phyloP scores from a whole-genome alignment of 305 asterid species.

The Lippia alba region DNA sequence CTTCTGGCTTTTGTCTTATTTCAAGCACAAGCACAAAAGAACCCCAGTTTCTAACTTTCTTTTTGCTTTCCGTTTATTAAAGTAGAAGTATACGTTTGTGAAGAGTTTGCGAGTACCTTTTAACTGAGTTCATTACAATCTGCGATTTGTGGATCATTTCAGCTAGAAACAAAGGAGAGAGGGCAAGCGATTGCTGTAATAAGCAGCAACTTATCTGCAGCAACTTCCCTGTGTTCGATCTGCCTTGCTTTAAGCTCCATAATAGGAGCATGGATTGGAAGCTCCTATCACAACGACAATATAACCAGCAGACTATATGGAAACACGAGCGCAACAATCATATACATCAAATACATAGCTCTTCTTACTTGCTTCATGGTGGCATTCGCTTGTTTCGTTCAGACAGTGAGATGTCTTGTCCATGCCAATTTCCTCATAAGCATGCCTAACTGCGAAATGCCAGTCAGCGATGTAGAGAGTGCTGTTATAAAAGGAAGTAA shows the following conservation, averaged over 20 bases:
- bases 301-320: constrained; percentile 44
- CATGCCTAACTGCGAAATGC: constrained; percentile 65
- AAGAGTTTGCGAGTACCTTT: too few species aligned
- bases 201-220: constrained; percentile 45
- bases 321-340: constrained; percentile 37
- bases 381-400: constrained; percentile 69
- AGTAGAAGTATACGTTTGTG: too few species aligned
- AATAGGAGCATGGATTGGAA: constrained; percentile 61
- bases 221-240: constrained; percentile 49
- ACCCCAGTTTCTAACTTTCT: too few species aligned
- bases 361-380: constrained; percentile 50
- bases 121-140: too few species aligned
- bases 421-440: constrained; percentile 68
- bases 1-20: too few species aligned
- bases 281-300: constrained; percentile 36
- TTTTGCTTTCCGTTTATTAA: too few species aligned
- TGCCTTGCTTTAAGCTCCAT: constrained; percentile 54
- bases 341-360: constrained; percentile 49
- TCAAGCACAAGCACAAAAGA: neutral
- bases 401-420: constrained; percentile 53
- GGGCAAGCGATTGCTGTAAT: constrained; percentile 52
- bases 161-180: constrained; percentile 64
- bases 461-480: constrained; percentile 44
- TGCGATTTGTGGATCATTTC: constrained; percentile 28
- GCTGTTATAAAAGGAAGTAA: constrained; percentile 63